Evolutionary conservation across 768 basidiomycete genomes (phyloP), one percentile per base, ranked within the genome.

Genomic region (Lactarius pseudohatsudake): DNA sequence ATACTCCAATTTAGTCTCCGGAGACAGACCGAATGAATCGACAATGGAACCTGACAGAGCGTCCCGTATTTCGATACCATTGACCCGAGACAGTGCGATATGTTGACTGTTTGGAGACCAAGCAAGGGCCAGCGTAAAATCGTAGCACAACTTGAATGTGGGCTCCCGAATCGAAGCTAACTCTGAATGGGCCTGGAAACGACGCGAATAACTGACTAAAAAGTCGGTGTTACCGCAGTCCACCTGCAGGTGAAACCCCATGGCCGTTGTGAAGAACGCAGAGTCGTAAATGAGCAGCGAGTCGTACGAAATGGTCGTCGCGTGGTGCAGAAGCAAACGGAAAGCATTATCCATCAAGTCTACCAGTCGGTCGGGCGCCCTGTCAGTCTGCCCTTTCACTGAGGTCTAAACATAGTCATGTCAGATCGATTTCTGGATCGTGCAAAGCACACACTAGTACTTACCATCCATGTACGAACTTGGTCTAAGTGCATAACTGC

Each of bases 101-200:
- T n/a, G n/a, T 47, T 47, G 45, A 47, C n/a, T 47, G n/a, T n/a
- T n/a, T 11, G 45, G 45, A 47, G 45, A 47, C 45, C 45, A 47
- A n/a, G 45, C 9, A 3, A 47, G 9, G n/a, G 3, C n/a, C 3
- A 0, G 45, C 9, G 10, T 10, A 47, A n/a, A n/a, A 4, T 47
- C 45, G 4, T 1, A n/a, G 45, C 9, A 47, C 20, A 11, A 47
- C 45, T 47, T n/a, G 4, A 47, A n/a, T 11, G 3, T 1, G 45
- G 43, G 18, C 20, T 4, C 30, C 30, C 4, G 30, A 4, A 45
- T 45, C 43, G 20, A 45, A 43, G 5, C 1, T 16, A 8, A 20
- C 1, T 43, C 41, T 30, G 30, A 30, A 30, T 30, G 30, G 30
- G 30, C 30, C 30, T 0, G 30, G 30, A 30, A 30, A 3, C 4